These are phyloP conservation scores for Helotiales sp. DNA, from an alignment of 2,329 filamentous ascomycete species.

Conservation along the genomic window DNA sequence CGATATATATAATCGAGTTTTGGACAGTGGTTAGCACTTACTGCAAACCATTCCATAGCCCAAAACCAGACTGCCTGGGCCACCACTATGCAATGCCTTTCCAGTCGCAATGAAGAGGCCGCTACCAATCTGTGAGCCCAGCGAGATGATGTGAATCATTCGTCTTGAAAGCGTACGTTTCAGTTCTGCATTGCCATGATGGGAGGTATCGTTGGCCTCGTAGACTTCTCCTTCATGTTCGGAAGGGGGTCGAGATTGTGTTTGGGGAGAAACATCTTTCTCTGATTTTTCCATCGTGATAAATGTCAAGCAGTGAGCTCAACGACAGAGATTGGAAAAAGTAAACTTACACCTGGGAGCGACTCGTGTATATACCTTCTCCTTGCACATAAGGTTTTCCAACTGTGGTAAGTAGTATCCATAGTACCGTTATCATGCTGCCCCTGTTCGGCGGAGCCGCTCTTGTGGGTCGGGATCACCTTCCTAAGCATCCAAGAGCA, in stretches of 20 bases:
- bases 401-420: neutral
- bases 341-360: neutral
- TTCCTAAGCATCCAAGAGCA: neutral
- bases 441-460: neutral
- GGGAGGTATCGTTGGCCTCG: neutral
- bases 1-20: neutral
- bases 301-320: neutral
- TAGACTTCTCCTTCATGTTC: slow-evolving; percentile 2
- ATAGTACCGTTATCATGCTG: neutral
- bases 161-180: slow-evolving; percentile 2
- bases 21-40: neutral
- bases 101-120: slow-evolving; percentile 47
- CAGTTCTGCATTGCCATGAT: slow-evolving; percentile 5
- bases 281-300: slow-evolving; percentile 10
- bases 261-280: slow-evolving; percentile 3
- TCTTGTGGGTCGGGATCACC: slow-evolving; percentile 1
- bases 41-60: slow-evolving; percentile 44
- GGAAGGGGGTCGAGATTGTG: neutral
- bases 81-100: slow-evolving; percentile 41
- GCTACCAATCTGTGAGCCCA: slow-evolving; percentile 44
- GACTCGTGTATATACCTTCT: neutral
- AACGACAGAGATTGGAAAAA: neutral
- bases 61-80: slow-evolving; percentile 42
- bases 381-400: neutral
- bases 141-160: slow-evolving; percentile 22